Base-by-base conservation (phyloP, 768 basidiomycete species). In the Tulasnella sp. region DNA sequence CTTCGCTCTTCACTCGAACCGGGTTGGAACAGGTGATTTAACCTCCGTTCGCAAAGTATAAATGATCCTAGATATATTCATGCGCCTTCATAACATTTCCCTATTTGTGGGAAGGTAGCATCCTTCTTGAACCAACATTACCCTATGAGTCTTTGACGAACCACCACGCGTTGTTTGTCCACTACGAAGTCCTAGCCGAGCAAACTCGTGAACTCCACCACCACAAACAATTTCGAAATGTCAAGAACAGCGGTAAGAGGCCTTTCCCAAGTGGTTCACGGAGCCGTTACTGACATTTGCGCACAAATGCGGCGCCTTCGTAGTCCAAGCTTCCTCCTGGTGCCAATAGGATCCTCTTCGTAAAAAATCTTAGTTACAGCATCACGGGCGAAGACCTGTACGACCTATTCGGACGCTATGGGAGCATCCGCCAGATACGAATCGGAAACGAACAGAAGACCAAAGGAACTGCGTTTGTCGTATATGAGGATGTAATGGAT, bases 321-420 rank as follows among this genome's bases (percentile, higher is more conserved):
- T 44, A 95, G 94, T 88, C 93, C 12, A 95, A 95, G 84, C 90
- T 96, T n/a, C 95, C 95, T 4, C 93, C 95, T 36, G 94, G 95
- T 77, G 95, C 94, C 24, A 96, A 96, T 84, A 91, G 95, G 71
- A 94, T 97, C 77, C 89, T 97, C 62, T 97, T 96, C 83, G 94
- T 96, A 38, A 97, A 97, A 86, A 97, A 97, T 84, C 86, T 97
- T 77, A 95, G 94, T 85, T 97, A 96, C 86, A 92, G 92, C 85
- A 96, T 96, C 82, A 95, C 92, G 42, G 96, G 96, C 76, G 94
- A 96, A 81, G 96, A 98, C 85, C 85, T 98, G 82, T 98, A 98
- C 85, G 97, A 99, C 87, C 88, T 99, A 81, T 99, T 99, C 83
- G 97, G 96, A 78, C 94, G 96, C 81, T 99, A 99, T 87, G 97